phyloP scores from a whole-genome alignment of 2,329 filamentous ascomycete genomes.

The Phoma sp. region DNA sequence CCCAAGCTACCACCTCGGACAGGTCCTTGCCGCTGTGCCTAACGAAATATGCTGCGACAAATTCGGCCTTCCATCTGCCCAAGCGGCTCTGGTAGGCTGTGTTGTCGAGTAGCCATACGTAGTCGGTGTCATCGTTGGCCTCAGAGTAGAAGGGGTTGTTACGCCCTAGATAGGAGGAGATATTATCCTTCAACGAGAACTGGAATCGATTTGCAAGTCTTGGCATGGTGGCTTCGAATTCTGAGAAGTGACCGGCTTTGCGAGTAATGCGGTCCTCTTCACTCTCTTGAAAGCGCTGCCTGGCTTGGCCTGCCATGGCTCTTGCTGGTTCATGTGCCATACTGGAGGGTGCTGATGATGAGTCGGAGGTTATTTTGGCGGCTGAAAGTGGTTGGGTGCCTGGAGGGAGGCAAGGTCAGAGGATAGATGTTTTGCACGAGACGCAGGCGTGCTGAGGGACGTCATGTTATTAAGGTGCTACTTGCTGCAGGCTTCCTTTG shows the following conservation, averaged over 20 bases:
- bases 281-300: slow-evolving; percentile 38
- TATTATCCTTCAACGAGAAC: slow-evolving; percentile 47
- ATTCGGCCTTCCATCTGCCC: slow-evolving; percentile 77
- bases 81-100: slow-evolving; percentile 70
- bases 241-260: slow-evolving; percentile 35
- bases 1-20: slow-evolving; percentile 70
- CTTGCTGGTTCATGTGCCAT: slow-evolving; percentile 16
- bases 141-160: slow-evolving; percentile 45
- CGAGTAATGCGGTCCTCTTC: slow-evolving; percentile 44
- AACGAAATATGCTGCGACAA: slow-evolving; percentile 81
- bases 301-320: slow-evolving; percentile 35
- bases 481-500: slow-evolving; percentile 23
- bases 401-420: slow-evolving; percentile 40
- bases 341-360: slow-evolving; percentile 23
- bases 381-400: slow-evolving; percentile 22
- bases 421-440: slow-evolving; percentile 43
- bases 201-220: slow-evolving; percentile 40
- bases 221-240: slow-evolving; percentile 48
- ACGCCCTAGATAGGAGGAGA: slow-evolving; percentile 48
- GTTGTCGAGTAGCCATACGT: slow-evolving; percentile 90
- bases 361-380: slow-evolving; percentile 17
- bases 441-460: slow-evolving; percentile 25
- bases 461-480: slow-evolving; percentile 25
- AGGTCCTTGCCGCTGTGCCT: slow-evolving; percentile 71
- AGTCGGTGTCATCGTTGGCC: slow-evolving; percentile 68